Base-by-base conservation (phyloP, 1,284 basidiomycete species). In the Rhodotorula sp. region DNA sequence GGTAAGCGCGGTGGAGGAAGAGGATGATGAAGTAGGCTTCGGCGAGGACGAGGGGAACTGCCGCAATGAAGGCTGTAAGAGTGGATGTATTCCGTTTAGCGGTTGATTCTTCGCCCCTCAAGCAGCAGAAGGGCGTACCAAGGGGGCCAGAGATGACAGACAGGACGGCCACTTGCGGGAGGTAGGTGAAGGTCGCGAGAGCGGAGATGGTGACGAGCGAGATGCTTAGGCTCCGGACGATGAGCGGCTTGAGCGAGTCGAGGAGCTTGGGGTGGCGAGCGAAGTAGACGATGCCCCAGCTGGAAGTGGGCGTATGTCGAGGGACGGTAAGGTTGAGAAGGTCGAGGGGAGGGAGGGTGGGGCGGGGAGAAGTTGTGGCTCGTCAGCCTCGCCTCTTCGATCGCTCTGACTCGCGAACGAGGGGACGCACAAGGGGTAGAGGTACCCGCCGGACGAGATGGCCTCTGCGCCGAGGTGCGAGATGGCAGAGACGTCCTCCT, bases 131-230 rank as follows among this genome's bases (percentile, higher is more conserved):
- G 37, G 44, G 67, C 74, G 48, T 37, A 75, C 82, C 82, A 37
- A 90, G 81, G 4, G 88, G 88, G 0, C 89, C 89, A 0, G 86
- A 86, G 75, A 90, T 84, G 60, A 89, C 71, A 2, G 87, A 85
- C 51, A 89, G 86, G 67, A 90, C 81, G 41, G 87, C 88, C 51
- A 88, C 86, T 80, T 89, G 88, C 2, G 89, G 89, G 25, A 90
- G 79, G 80, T 88, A 91, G 54, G 88, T 87, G 81, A 90, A 86
- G 76, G 86, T 80, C 79, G 88, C 88, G 77, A 89, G 82, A 29
- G 80, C 82, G 27, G 79, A 80, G 67, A 88, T 82, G 41, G 82
- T 79, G 19, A 69, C 81, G 53, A 84, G 81, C 17, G 79, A 80
- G 61, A 82, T 70, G n/a, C 78, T 62, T 9, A 80, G 70, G 2